These are phyloP conservation scores for Huntiella decipiens DNA, from an alignment of 2,329 filamentous ascomycete species.

Conservation along the genomic window DNA sequence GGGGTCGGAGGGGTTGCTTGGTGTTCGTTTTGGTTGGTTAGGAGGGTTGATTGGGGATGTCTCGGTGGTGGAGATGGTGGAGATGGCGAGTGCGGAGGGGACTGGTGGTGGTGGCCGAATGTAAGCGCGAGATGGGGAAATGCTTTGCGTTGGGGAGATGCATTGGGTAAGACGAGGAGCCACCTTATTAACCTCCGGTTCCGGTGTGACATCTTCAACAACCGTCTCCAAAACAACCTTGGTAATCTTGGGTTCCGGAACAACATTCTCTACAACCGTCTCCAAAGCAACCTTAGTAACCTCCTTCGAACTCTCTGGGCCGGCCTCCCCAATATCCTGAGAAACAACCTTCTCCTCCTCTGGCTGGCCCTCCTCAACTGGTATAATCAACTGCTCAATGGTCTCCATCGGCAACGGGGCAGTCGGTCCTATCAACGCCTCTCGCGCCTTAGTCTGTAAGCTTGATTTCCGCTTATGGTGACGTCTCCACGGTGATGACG, in stretches of 20 bases:
- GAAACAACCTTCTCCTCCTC: background rate
- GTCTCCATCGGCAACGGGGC: background rate
- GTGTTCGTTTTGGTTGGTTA: background rate
- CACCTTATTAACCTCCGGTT: too few species aligned
- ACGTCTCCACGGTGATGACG: background rate
- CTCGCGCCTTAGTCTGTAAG: background rate
- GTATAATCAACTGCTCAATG: background rate
- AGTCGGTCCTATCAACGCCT: background rate
- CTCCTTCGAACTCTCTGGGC: too few species aligned
- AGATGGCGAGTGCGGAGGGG: background rate
- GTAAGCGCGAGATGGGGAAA: too few species aligned
- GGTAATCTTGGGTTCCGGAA: too few species aligned
- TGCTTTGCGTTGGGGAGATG: too few species aligned
- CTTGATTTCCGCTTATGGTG: background rate
- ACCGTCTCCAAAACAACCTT: too few species aligned
- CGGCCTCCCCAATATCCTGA: too few species aligned
- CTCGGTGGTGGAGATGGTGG: background rate
- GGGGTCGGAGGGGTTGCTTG: background rate
- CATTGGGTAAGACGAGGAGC: too few species aligned
- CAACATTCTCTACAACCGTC: too few species aligned
- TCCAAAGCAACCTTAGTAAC: too few species aligned
- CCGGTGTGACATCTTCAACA: too few species aligned
- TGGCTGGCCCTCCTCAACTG: background rate
- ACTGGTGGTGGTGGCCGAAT: background rate
- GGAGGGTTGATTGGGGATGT: background rate